These are phyloP conservation scores for Entophlyctis luteolus DNA, from an alignment of 192 early-diverging fungal species.

Conservation along the genomic window DNA sequence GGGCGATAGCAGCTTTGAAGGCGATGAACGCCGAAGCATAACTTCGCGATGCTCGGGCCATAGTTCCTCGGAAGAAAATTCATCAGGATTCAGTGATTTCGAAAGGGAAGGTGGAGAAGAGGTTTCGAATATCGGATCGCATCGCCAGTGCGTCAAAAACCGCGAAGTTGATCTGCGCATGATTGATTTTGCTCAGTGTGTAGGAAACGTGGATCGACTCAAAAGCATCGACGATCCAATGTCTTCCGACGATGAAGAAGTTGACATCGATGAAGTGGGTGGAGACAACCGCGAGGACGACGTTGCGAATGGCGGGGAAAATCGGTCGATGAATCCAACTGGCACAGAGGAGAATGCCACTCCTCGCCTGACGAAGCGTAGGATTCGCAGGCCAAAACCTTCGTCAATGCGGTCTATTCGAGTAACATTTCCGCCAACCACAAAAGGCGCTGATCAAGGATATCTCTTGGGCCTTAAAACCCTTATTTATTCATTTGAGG, in stretches of 20 bases:
- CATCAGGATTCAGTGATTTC: conserved; percentile 15
- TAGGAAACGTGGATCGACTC: conserved; percentile 55
- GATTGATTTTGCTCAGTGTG: conserved; percentile 96
- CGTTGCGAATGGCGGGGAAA: neutral
- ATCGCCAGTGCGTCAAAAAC: conserved; percentile 16
- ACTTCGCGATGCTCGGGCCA: neutral
- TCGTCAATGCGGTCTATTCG: conserved; percentile 24
- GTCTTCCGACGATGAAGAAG: conserved; percentile 21
- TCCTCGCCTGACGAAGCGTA: conserved; percentile 32
- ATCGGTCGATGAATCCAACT: neutral
- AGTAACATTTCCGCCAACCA: conserved; percentile 58
- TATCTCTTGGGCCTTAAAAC: conserved; percentile 75
- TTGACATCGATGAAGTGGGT: neutral
- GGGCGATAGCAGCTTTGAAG: conserved; percentile 1
- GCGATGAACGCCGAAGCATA: neutral
- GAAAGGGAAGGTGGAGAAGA: neutral
- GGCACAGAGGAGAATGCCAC: neutral
- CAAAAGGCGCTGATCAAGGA: conserved; percentile 72
- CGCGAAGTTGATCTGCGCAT: conserved; percentile 76
- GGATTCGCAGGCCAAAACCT: neutral
- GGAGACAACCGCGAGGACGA: neutral
- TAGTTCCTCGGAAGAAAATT: neutral
- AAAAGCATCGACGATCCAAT: conserved; percentile 39
- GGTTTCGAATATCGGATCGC: conserved; percentile 23
- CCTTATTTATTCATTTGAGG: conserved; percentile 64